Base-by-base conservation (phyloP, 441 rosid genomes). In the Brassica hybrid region DNA sequence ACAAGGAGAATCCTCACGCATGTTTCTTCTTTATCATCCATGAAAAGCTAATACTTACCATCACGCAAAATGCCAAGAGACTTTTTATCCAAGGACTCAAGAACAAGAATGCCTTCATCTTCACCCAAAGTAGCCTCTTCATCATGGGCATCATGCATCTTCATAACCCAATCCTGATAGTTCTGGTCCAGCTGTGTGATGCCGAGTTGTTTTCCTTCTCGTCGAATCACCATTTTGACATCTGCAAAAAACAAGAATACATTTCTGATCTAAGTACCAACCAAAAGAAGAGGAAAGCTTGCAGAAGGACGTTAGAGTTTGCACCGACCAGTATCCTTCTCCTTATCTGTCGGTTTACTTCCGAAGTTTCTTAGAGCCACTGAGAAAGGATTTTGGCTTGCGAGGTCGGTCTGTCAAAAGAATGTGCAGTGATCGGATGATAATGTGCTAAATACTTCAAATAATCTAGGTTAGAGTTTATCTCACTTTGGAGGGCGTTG, bases 401-500 rank as follows among this genome's bases (percentile, higher is more conserved):
- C 82, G 43, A 79, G 82, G 18, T 69, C 75, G 5, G 82, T 79
- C 82, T 79, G 79, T 13, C 48, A 71, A 79, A 70, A 32, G 13
- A 54, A 57, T 62, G 19, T 68, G 21, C 52, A 32, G 41, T 34
- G 27, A 36, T 45, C 64, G 48, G 21, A 57, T 60, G 13, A 19
- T 43, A 21, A 14, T 48, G 60, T 41, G 64, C 1, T 23, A 50
- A 50, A 17, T 52, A 52, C 10, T 10, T 34, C 14, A 64, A 9
- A 13, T 30, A 64, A 50, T 88, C 93, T 90, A 88, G 79, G 52
- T 56, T 19, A 16, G 45, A 14, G 59, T 70, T 14, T 41, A 59
- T 38, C 79, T 76, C 82, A 87, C 96, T 88, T 93, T 93, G 13
- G 90, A 85, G 32, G 88, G 88, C 14, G 89, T 89, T n/a, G 97